Evolutionary conservation across 1,284 basidiomycete genomes (phyloP).

Genomic region (Naganishia cerealis): DNA sequence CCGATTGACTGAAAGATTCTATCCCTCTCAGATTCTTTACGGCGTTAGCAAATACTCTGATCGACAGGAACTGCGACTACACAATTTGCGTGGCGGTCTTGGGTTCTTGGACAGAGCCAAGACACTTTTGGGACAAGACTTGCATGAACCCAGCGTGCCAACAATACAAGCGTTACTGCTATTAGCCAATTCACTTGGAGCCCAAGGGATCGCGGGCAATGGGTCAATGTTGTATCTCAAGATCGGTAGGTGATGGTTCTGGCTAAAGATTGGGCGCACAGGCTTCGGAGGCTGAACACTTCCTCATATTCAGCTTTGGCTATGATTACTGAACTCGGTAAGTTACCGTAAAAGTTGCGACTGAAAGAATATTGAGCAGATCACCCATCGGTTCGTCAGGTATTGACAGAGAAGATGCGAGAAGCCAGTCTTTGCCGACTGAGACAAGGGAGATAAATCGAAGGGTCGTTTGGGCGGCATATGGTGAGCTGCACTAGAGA

Average conservation of each 20-base stretch:
- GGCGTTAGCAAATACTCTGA: conserved; percentile 45
- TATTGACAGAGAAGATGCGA: conserved; percentile 39
- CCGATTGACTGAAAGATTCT: background rate
- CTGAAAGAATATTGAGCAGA: background rate
- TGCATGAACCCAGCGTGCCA: conserved; percentile 43
- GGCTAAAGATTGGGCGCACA: background rate
- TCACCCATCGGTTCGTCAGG: conserved; percentile 26
- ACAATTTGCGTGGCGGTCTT: conserved; percentile 39
- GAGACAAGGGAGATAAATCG: conserved; percentile 44
- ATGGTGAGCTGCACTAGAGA: conserved; percentile 33
- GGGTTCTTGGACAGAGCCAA: conserved; percentile 43
- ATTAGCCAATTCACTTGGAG: conserved; percentile 43
- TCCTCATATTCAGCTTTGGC: conserved; percentile 35
- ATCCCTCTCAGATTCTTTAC: conserved; percentile 39
- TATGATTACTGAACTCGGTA: conserved; percentile 46
- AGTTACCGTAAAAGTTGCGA: conserved; percentile 17
- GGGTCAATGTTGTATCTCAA: conserved; percentile 44
- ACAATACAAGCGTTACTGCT: conserved; percentile 46
- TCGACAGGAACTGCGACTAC: conserved; percentile 40
- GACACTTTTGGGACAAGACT: conserved; percentile 41
- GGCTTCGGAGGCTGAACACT: background rate
- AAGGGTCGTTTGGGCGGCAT: conserved; percentile 43
- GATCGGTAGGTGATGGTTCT: conserved; percentile 26
- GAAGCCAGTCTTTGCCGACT: conserved; percentile 34
- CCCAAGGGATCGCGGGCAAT: conserved; percentile 39